A percentile compares a stretch with the other conserved stretches of the same genome.
Conservation (phyloP, 2,329 filamentous ascomycete species). For the Trichoderma koningii region DNA sequence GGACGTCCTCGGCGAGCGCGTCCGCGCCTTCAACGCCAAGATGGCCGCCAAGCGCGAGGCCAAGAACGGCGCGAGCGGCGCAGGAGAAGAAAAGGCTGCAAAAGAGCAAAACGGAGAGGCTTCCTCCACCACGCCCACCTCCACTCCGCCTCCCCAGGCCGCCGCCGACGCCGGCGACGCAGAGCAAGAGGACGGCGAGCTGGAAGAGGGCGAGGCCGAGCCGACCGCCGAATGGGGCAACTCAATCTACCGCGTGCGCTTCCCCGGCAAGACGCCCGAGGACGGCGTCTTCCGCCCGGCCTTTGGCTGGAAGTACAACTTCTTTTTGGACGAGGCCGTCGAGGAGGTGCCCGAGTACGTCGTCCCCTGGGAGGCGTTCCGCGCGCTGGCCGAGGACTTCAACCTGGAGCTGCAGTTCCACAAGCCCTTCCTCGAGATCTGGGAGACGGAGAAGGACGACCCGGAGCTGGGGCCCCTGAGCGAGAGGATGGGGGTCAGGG, state of each 20-base stretch:
- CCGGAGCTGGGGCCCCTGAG: conserved; percentile 77
- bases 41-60: conserved; percentile 45
- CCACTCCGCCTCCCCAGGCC: conserved; percentile 31
- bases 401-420: conserved; percentile 95
- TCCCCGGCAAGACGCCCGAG: conserved; percentile 77
- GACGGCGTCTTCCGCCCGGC: conserved; percentile 93
- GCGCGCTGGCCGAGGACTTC: conserved; percentile 92
- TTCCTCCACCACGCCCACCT: conserved; percentile 34
- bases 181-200: conserved; percentile 47
- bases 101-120: conserved; percentile 30
- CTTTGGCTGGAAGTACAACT: conserved; percentile 97
- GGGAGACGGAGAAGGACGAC: conserved; percentile 88
- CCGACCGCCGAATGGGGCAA: conserved; percentile 85
- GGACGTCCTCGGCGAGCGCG: conserved; percentile 78
- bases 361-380: conserved; percentile 96
- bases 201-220: conserved; percentile 64
- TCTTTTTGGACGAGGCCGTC: conserved; percentile 93
- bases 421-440: conserved; percentile 86
- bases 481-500: conserved; percentile 92
- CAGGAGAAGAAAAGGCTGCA: conserved; percentile 28
- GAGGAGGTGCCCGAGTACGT: conserved; percentile 97
- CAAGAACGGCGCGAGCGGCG: conserved; percentile 32
- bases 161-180: conserved; percentile 32
- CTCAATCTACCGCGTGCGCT: conserved; percentile 85
- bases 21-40: conserved; percentile 72